Evolutionary conservation across 106 monocot genomes (phyloP), one percentile per base, ranked within the genome.

Genomic region (Ottelia alismoides): DNA sequence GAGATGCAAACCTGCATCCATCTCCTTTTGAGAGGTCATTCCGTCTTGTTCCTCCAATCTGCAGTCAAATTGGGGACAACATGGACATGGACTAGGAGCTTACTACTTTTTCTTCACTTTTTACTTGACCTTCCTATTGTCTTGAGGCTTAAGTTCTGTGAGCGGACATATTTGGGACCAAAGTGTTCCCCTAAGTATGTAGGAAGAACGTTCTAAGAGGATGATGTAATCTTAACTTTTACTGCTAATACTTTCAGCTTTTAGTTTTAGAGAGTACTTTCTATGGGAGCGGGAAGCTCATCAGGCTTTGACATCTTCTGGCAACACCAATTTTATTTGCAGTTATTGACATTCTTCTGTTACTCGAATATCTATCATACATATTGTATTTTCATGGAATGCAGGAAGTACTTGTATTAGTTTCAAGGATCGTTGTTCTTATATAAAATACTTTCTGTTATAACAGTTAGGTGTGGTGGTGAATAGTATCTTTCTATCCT

Each of bases 11-110:
- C 49, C 64, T 82, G 71, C 83, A 77, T 76, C 84, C 80, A 58
- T 90, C 90, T 70, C 85, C 89, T 14, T 90, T 98, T 31, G 98
- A 98, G 90, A 85, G 82, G 74, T 82, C 89, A 11, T 89, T 84
- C 58, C 45, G 49, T 72, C 61, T 77, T n/a, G 82, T 73, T 12
- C 4, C 74, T 61, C 98, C 85, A 67, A 82, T 98, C 51, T 85
- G 78, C 74, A 90, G 75, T 65, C 85, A 76, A 72, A 66, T 82
- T 78, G 98, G 98, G 74, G 98, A 98, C 52, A 82, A 82, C 76
- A 98, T 98, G 98, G 90, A 98, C 67, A 77, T 90, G 89, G 90
- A 76, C 45, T 90, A 83, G 73, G 53, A 56, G 45, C 6, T 7
- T 7, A 43, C 16, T 7, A 43, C 40, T 7, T 6, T 43, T 43